Evolutionary conservation across 192 early-diverging fungal species (phyloP), one percentile per base, ranked within the genome.

Genomic region (Mycoemilia scoparia): DNA sequence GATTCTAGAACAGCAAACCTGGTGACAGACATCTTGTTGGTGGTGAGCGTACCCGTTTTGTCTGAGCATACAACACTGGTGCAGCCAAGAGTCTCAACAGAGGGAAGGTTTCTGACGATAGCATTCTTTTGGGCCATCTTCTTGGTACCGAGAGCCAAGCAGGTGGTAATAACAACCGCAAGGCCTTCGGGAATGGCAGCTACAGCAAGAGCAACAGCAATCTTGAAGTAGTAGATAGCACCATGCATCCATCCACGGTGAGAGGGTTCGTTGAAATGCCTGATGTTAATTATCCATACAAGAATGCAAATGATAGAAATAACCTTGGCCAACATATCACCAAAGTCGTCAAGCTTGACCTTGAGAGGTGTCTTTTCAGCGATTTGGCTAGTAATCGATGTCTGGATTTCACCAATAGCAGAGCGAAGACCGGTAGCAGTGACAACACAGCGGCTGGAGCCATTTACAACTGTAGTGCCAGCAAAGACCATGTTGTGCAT

Each of bases 121-220:
- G 95, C 95, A 38, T 86, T 78, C 64, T 83, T 74, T 27, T 76
- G 70, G 36, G 95, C 91, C 95, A 98, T 96, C 56, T 82, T 87
- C 45, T 86, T 82, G 26, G 90, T 95, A 31, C 95, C 95, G 29
- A 98, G 73, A 27, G 95, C 89, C 44, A 98, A 64, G 49, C 90
- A 96, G 21, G 90, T 89, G 12, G 95, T 98, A 43, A 96, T 96
- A 40, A 98, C 85, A 23, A 87, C 95, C n/a, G 86, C 82, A 21
- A 98, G 66, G 36, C 95, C 95, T 68, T 98, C 95, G 42, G 95
- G 95, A 52, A 98, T 98, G 26, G 90, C 91, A 34, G 95, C 91
- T 15, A 98, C 91, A 21, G 91, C 95, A 34, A 98, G 67, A 2
- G 95, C 91, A 32, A 98, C 90, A 16, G 91, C 95, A 29, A 95